phyloP scores from a whole-genome alignment of 192 early-diverging fungal genomes.

The Thamnidium elegans region DNA sequence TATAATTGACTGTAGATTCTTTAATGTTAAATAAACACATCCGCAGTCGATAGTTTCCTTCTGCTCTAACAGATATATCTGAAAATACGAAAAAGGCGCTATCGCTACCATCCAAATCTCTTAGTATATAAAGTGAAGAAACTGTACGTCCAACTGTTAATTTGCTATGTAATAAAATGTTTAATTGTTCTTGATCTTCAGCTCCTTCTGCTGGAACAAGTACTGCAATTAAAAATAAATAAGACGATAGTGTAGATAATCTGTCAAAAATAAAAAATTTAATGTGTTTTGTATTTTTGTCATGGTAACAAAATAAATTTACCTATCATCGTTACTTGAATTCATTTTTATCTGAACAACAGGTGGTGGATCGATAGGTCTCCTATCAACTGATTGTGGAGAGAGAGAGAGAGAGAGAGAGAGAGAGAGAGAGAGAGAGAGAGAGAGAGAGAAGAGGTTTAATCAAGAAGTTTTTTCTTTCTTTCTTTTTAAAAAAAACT shows the following conservation, averaged over 20 bases:
- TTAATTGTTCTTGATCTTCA: conserved; percentile 40
- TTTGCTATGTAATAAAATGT: conserved; percentile 75
- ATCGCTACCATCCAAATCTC: conserved; percentile 76
- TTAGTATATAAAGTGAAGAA: conserved; percentile 81
- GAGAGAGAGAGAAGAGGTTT: too few species aligned
- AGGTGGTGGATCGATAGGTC: conserved; percentile 77
- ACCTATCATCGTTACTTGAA: not conserved
- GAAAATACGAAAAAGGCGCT: conserved; percentile 96
- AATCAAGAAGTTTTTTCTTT: too few species aligned
- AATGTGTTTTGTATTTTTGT: conserved; percentile 5
- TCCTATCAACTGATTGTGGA: conserved; percentile 55
- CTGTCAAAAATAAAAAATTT: conserved; percentile 3
- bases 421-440: too few species aligned
- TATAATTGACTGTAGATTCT: conserved; percentile 74
- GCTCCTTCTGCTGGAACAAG: conserved; percentile 71
- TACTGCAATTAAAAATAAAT: conserved; percentile 91
- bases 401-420: too few species aligned
- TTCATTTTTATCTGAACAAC: conserved; percentile 50
- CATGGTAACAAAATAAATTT: not conserved
- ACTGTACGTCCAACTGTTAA: conserved; percentile 85
- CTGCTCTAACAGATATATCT: conserved; percentile 88
- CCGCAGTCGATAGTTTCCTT: conserved; percentile 74
- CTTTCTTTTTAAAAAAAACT: too few species aligned
- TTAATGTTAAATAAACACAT: conserved; percentile 89
- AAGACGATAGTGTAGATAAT: conserved; percentile 50